phyloP scores from a whole-genome alignment of 805 yeast species.

The Ogataea ganodermae region DNA sequence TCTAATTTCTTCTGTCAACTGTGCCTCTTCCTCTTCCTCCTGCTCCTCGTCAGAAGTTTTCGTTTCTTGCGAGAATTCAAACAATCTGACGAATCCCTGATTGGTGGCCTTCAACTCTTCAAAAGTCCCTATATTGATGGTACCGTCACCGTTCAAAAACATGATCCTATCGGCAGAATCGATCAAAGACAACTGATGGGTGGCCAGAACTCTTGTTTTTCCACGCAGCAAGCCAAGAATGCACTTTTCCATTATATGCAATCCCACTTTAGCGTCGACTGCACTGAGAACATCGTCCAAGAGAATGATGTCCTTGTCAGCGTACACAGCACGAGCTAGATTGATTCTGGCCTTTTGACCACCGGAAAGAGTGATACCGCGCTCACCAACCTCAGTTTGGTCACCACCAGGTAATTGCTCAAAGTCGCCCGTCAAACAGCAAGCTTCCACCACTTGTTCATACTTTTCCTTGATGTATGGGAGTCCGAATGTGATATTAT shows the following conservation, averaged over 20 bases:
- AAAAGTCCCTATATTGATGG: constrained; percentile 59
- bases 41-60: constrained; percentile 29
- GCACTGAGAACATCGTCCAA: constrained; percentile 80
- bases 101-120: constrained; percentile 51
- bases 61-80: constrained; percentile 40
- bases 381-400: constrained; percentile 77
- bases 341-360: constrained; percentile 85
- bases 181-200: constrained; percentile 76
- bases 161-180: constrained; percentile 68
- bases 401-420: constrained; percentile 74
- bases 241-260: constrained; percentile 72
- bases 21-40: constrained; percentile 28
- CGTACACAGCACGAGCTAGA: constrained; percentile 76
- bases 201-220: constrained; percentile 73
- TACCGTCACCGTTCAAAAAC: constrained; percentile 64
- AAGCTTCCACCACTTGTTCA: constrained; percentile 56
- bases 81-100: constrained; percentile 49
- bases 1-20: constrained; percentile 19
- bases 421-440: constrained; percentile 68
- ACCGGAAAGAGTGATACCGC: constrained; percentile 85
- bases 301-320: constrained; percentile 63
- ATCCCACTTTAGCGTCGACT: constrained; percentile 83
- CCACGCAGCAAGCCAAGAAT: constrained; percentile 53
- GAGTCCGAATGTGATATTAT: constrained; percentile 70
- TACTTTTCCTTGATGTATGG: constrained; percentile 55